Conservation (phyloP, 768 basidiomycete genomes). For the Sutorius australiensis region DNA sequence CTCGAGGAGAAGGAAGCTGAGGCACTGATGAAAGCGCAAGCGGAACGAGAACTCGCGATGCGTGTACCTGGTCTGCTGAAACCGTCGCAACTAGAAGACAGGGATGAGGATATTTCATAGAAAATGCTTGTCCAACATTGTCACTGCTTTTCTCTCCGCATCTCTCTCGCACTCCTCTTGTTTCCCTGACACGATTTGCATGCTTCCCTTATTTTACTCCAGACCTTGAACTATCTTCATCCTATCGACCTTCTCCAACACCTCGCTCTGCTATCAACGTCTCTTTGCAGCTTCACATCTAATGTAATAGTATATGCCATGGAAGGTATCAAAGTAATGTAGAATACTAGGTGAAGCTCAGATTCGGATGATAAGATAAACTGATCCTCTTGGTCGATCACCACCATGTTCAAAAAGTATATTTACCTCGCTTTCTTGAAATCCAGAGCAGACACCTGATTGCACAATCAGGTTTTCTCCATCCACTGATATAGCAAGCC, state of each 20-base stretch:
- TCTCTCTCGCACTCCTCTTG: conserved; percentile 11
- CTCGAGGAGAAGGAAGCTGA: conserved; percentile 94
- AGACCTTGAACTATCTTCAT: conserved; percentile 29
- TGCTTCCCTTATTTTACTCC: conserved; percentile 17
- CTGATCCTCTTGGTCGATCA: conserved; percentile 8
- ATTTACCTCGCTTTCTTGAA: conserved; percentile 10
- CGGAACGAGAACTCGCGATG: conserved; percentile 85
- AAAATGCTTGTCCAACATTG: conserved; percentile 25
- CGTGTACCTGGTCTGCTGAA: conserved; percentile 98
- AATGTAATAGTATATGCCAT: conserved; percentile 36
- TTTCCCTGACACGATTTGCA: conserved; percentile 31
- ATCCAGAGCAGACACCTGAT: conserved; percentile 7
- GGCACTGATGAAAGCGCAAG: conserved; percentile 67
- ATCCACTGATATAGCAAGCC: conserved; percentile 79
- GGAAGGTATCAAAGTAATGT: conserved; percentile 30
- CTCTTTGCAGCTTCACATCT: conserved; percentile 30
- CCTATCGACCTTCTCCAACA: conserved; percentile 16
- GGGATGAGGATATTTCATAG: conserved; percentile 73
- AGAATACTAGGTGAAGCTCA: conserved; percentile 19
- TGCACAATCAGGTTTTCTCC: conserved; percentile 54
- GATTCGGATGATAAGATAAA: conserved; percentile 13
- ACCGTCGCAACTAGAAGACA: conserved; percentile 90
- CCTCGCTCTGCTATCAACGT: conserved; percentile 31
- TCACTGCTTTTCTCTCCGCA: conserved; percentile 24
- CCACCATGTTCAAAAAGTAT: conserved; percentile 76